phyloP scores from a whole-genome alignment of 148 eudicot species.

The Cornus kousa region DNA sequence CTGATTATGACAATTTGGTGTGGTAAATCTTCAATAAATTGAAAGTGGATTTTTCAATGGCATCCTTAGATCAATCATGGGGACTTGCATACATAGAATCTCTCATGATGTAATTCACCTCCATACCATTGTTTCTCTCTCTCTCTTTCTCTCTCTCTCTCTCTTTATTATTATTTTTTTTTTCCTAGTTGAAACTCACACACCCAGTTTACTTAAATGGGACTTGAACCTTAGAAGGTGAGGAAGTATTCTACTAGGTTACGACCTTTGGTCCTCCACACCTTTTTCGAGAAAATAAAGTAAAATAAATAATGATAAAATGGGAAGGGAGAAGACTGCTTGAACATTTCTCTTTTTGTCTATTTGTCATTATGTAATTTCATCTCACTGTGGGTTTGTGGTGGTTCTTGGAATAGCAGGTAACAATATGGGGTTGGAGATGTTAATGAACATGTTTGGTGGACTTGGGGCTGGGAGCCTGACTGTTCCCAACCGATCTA shows the following conservation, averaged over 20 bases:
- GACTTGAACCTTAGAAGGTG: too few species aligned
- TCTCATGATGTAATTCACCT: neutral
- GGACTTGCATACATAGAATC: neutral
- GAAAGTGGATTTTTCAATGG: neutral
- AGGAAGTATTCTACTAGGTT: too few species aligned
- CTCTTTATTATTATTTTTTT: too few species aligned
- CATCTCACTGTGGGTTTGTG: neutral
- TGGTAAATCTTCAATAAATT: neutral
- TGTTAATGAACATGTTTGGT: conserved; percentile 52
- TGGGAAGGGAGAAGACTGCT: too few species aligned
- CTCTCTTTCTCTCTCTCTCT: too few species aligned
- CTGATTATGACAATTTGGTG: neutral
- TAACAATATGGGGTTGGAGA: conserved; percentile 34
- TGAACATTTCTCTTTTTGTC: neutral
- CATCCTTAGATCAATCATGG: neutral
- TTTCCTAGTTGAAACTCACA: too few species aligned
- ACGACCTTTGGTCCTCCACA: neutral
- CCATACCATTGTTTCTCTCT: neutral
- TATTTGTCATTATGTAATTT: neutral
- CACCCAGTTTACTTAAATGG: too few species aligned
- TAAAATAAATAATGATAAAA: neutral
- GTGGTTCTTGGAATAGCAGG: conserved; percentile 13
- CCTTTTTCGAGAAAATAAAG: neutral
- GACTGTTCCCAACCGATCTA: conserved; percentile 21
- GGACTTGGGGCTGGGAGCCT: conserved; percentile 44